Conservation (phyloP, 176 grass and related monocot genomes). For the Tillandsia fasciculata region DNA sequence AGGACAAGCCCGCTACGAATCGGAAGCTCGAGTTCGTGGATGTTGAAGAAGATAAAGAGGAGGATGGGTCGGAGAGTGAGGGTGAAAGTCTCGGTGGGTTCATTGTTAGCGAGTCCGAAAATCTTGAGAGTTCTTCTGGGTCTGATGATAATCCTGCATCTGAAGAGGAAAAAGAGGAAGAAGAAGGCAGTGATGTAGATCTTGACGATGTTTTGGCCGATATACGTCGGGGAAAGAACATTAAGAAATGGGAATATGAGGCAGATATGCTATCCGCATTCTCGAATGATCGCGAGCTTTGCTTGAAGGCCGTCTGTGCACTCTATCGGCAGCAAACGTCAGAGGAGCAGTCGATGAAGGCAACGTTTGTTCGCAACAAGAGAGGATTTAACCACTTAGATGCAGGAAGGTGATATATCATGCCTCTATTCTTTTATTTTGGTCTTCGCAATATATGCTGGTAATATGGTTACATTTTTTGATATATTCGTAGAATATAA, state of each 20-base stretch:
- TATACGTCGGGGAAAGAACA: conserved; percentile 32
- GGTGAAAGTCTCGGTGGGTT: conserved; percentile 42
- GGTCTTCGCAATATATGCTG: background rate
- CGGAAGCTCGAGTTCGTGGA: conserved; percentile 8
- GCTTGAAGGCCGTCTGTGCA: conserved; percentile 73
- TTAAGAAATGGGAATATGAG: conserved; percentile 49
- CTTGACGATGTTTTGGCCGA: conserved; percentile 34
- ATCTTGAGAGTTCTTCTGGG: conserved; percentile 20
- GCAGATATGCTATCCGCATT: conserved; percentile 69
- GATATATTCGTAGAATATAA: background rate
- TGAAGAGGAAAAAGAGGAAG: conserved; percentile 15
- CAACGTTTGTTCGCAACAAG: conserved; percentile 31
- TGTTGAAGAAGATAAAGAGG: conserved; percentile 22
- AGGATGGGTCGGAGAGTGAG: conserved; percentile 29
- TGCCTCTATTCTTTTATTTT: background rate
- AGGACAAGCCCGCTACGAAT: background rate
- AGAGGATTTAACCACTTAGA: conserved; percentile 49
- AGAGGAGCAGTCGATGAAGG: conserved; percentile 35
- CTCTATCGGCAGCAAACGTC: conserved; percentile 54
- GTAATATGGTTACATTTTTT: background rate
- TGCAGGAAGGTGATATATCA: conserved; percentile 45
- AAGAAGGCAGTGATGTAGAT: conserved; percentile 21
- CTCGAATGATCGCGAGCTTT: conserved; percentile 33
- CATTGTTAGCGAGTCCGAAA: conserved; percentile 36
- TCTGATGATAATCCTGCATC: conserved; percentile 13